Conservation (phyloP, 306 rosid species). For the barrel medic (Medicago truncatula) region MtrunA17r5.0-ANR NC_053043.1:50161001-50161500, state of each 20-base stretch:
- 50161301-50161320: neutral
- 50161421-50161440: conserved; percentile 33
- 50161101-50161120: neutral
- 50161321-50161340: conserved; percentile 9
- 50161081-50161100: conserved; percentile 31
- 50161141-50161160: conserved; percentile 31
- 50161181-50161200: neutral
- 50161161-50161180: conserved; percentile 27
- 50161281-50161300: conserved; percentile 11
- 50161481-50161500: conserved; percentile 42
- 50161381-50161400: conserved; percentile 28
- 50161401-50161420: conserved; percentile 29
- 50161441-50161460: conserved; percentile 28
- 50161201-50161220: conserved; percentile 30
- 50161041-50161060: conserved; percentile 25
- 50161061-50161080: conserved; percentile 18
- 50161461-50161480: conserved; percentile 30
- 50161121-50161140: neutral
- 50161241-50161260: conserved; percentile 21
- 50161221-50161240: conserved; percentile 5
- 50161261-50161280: conserved; percentile 31
- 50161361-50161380: conserved; percentile 18
- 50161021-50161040: conserved; percentile 33
- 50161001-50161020: conserved; percentile 35
- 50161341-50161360: neutral